A percentile compares a stretch with the other conserved stretches of the same genome.
These are phyloP conservation scores for Cryptococcus sp. DNA, from an alignment of 1,284 basidiomycete species.

Conservation along the genomic window DNA sequence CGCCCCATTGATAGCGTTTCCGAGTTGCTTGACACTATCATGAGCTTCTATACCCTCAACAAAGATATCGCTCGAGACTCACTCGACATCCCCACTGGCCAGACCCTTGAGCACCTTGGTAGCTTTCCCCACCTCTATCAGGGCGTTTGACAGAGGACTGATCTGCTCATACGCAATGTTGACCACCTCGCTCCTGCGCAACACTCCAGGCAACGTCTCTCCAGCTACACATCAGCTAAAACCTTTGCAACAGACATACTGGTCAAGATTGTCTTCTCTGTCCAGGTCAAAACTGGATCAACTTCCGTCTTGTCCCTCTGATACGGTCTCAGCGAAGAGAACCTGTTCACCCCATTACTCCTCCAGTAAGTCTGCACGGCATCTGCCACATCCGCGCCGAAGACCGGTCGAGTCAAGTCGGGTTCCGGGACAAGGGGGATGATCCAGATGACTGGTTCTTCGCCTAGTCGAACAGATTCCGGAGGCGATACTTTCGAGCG, in stretches of 20 bases:
- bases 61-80: constrained; percentile 2
- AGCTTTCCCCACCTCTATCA: constrained; percentile 63
- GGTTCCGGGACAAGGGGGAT: constrained; percentile 80
- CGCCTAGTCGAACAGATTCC: constrained; percentile 72
- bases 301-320: constrained; percentile 56
- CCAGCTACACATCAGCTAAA: constrained; percentile 49
- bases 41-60: constrained; percentile 2
- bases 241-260: constrained; percentile 46
- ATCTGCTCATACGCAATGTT: constrained; percentile 68
- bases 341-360: constrained; percentile 67
- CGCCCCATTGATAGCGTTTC: constrained; percentile 79
- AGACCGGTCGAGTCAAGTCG: constrained; percentile 68
- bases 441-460: constrained; percentile 80
- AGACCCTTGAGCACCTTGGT: constrained; percentile 23
- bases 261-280: constrained; percentile 78
- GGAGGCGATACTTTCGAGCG: constrained; percentile 70
- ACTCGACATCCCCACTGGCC: constrained; percentile 24
- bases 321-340: constrained; percentile 69
- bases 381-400: constrained; percentile 76
- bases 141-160: constrained; percentile 77
- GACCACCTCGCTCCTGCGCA: constrained; percentile 85
- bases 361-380: constrained; percentile 65
- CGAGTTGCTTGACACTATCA: constrained; percentile 58
- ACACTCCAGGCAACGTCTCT: constrained; percentile 84
- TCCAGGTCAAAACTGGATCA: constrained; percentile 61